Conservation (phyloP, 148 eudicot genomes). For the Spergularia marina region DNA sequence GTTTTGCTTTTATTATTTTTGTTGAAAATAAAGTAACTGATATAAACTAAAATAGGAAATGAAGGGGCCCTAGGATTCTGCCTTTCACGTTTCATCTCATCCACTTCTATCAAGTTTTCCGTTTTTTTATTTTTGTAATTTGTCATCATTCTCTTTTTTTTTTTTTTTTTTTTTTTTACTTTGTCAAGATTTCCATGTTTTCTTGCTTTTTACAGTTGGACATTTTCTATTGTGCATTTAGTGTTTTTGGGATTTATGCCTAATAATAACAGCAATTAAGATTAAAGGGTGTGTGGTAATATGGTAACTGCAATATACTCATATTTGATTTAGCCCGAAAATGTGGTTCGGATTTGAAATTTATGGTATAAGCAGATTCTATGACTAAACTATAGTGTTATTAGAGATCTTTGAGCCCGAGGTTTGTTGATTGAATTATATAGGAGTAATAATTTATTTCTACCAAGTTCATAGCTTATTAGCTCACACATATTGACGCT, state of each 20-base stretch:
- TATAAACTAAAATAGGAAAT: slow-evolving; percentile 22
- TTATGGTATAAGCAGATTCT: slow-evolving; percentile 19
- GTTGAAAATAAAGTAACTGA: slow-evolving; percentile 13
- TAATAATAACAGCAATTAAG: slow-evolving; percentile 20
- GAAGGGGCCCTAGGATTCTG: slow-evolving; percentile 18
- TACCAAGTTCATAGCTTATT: no score
- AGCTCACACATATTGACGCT: no score
- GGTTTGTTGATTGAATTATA: slow-evolving; percentile 18
- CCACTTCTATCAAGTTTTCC: background rate
- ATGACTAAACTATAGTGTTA: slow-evolving; percentile 48
- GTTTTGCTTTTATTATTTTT: background rate
- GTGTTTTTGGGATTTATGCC: background rate
- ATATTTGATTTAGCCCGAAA: no score
- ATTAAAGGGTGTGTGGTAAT: slow-evolving; percentile 14
- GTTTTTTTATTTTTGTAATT: background rate
- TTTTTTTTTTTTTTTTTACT: background rate
- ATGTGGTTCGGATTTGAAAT: no score
- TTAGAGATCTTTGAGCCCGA: slow-evolving; percentile 35
- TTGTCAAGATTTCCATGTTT: slow-evolving; percentile 9
- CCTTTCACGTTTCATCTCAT: background rate
- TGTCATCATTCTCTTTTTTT: background rate
- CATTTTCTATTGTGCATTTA: background rate
- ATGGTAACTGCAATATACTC: background rate
- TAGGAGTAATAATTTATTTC: background rate
- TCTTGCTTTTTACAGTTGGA: background rate